Base-by-base conservation (phyloP, 805 yeast species). In the Ascoidea asiatica region DNA sequence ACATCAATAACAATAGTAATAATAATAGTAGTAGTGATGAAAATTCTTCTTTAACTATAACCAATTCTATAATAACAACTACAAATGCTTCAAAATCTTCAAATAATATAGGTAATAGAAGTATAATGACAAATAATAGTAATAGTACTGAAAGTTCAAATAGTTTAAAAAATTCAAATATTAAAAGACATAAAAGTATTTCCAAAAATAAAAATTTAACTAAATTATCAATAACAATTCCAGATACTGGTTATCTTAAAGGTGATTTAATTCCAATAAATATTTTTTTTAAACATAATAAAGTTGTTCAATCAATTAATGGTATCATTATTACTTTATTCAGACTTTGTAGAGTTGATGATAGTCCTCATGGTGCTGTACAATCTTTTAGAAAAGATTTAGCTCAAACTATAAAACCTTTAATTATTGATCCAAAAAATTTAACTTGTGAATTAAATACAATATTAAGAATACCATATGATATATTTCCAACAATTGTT, bases 261-360 rank as follows among this genome's bases (percentile, higher is more conserved):
- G 95, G 95, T 20, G 96, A 88, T 55, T 56, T 70, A 1, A 74
- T 89, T 0, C 92, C 95, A 1, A 72, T 89, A 11, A 79, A 76
- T 52, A 63, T 89, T 23, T 61, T 67, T 21, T 66, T 88, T 38
- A 67, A 74, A 41, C 95, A 88, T 58, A 73, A 81, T 51, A 81
- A 82, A 58, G 73, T 76, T 46, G 69, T 85, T 23, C 77, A 78
- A 53, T 81, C 79, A 51, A 61, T 81, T 13, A 75, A 75, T 39
- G 95, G 95, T 0, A 68, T 87, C 2, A 82, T 87, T 5, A 72
- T 83, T 11, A 87, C 96, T 0, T 64, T 88, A 42, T 84, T 85
- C 6, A 66, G 97, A 46, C 79, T 89, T 4, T 84, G 95, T 51
- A 68, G 92, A 13, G 43, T 21, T 39, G 77, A 72, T 48, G 62